Base-by-base conservation (phyloP, 2,329 filamentous ascomycete species). In the Aspergillus novoparasiticus region DNA sequence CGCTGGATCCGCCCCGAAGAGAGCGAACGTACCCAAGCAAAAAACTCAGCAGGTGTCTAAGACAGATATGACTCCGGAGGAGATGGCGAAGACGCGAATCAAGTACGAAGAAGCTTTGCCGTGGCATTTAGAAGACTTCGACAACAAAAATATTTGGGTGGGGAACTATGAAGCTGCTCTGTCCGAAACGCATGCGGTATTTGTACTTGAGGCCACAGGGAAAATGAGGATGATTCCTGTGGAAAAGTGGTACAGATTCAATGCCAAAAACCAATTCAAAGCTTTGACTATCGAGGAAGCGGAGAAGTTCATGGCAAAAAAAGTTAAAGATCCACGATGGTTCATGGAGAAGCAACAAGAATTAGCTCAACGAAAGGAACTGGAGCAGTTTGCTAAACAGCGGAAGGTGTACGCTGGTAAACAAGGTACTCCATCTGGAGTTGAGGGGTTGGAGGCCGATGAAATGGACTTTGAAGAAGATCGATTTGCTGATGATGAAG, bases 101-200 rank as follows among this genome's bases (percentile, higher is more conserved):
- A 86, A 94, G 66, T 99, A 98, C 69, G 95, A 98, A 76, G 95
- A 99, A 77, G 93, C 94, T 4, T 83, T 97, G 57, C 95, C 95
- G 6, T 99, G 95, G 95, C 94, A 97, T 76, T 79, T 99, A 41
- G 95, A 99, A 75, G 95, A 99, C 76, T 96, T 94, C 46, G 94
- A 99, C 72, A 93, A 93, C 67, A 97, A 94, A 77, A 94, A 97
- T 71, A 91, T 92, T 3, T 98, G 94, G 93, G 89, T 95, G 39
- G 95, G 94, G 51, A 91, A 89, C 61, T 97, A 98, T 71, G 91
- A 98, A 71, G 90, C 91, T 30, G 92, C 93, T 21, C 85, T 98
- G 43, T 97, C 94, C 0, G 90, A 94, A 71, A 84, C 83, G 1
- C 89, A 92, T 58, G 92, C 93, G 57, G 90, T 96, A 68, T 90